Evolutionary conservation across 768 basidiomycete genomes (phyloP), one percentile per base, ranked within the genome.

Genomic region (Mycena metata): DNA sequence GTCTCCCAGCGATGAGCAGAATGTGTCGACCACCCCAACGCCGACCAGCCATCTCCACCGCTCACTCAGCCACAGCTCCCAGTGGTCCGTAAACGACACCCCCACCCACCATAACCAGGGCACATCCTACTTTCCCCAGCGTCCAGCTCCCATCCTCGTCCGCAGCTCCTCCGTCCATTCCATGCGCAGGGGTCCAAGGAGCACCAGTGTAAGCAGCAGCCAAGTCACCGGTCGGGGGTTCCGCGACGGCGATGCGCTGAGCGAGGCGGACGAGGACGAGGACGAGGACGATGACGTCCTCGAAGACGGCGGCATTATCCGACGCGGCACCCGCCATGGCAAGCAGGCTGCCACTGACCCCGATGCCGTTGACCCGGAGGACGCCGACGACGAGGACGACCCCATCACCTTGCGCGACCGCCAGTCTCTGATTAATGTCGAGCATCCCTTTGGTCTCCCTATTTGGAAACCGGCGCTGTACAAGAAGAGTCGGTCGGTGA

Each of bases 381-480:
- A 74, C 0, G 74, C 70, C 11, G 71, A 70, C 47, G 76, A 75
- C 43, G 92, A 91, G n/a, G 90, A 91, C 35, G 96, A 96, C 74
- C 94, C 90, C 5, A 92, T 97, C 69, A 99, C 97, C 0, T 81
- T 99, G 72, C 95, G 92, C 80, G 96, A 98, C 73, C 89, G 98
- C 35, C 98, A 99, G 79, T 98, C 96, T 47, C 92, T 98, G 74
- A 98, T 99, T 77, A 99, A 99, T 81, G 96, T 98, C 76, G 95
- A 97, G 76, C 98, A 99, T 79, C 98, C 98, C 16, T 99, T 99
- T 79, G 98, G 98, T 84, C 85, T 99, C 66, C 97, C 95, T 43
- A 98, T 99, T 77, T 99, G 98, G 98, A 99, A 99, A 79, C 98
- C 98, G 23, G 98, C 98, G 0, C 80, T 99, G 65, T 99, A 99